Conservation (phyloP, 441 rosid genomes). For the Corymbia citriodora region DNA sequence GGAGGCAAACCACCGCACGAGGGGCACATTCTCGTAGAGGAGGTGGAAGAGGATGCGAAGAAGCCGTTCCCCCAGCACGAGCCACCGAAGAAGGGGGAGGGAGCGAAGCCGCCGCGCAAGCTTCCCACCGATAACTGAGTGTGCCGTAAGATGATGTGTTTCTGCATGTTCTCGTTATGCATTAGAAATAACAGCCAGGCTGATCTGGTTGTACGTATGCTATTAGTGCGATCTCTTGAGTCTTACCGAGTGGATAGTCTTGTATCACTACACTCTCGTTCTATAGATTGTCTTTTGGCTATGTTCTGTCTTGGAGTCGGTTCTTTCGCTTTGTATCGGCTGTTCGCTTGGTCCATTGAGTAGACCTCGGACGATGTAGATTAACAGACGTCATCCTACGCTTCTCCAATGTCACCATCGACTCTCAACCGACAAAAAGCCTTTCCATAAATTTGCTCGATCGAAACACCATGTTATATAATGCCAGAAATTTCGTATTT, state of each 20-base stretch:
- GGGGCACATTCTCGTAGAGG: not conserved
- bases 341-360: not conserved
- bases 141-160: not conserved
- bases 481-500: too few species aligned
- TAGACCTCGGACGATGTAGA: not conserved
- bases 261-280: not conserved
- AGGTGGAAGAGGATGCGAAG: not conserved
- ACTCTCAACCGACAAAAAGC: not conserved
- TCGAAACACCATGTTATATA: not conserved
- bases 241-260: not conserved
- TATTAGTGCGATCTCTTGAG: not conserved
- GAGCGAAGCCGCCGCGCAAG: not conserved
- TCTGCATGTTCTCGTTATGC: not conserved
- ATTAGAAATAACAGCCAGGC: not conserved
- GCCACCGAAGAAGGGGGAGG: not conserved
- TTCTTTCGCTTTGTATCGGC: not conserved
- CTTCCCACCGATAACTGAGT: not conserved
- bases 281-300: not conserved
- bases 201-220: not conserved
- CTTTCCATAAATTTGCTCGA: not conserved
- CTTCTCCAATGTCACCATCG: not conserved
- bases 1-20: not conserved
- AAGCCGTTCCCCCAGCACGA: not conserved
- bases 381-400: not conserved
- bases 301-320: not conserved